These are phyloP conservation scores for Scolecobasidium constrictum DNA, from an alignment of 2,329 filamentous ascomycete species.

Conservation along the genomic window DNA sequence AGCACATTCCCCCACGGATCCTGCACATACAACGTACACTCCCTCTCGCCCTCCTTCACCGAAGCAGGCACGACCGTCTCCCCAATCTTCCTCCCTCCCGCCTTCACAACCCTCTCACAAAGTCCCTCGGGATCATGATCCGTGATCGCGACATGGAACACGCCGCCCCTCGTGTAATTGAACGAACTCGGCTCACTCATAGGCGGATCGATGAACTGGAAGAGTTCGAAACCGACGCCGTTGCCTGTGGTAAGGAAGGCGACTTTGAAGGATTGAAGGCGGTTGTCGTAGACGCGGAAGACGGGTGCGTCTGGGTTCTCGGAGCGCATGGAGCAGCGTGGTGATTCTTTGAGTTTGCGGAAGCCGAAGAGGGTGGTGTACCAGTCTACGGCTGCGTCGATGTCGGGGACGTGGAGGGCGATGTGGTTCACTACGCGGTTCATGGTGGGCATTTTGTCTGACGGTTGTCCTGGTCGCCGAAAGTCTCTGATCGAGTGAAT, in stretches of 20 bases:
- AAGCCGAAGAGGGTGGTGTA: constrained; percentile 18
- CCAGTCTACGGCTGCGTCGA: constrained; percentile 17
- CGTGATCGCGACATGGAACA: constrained; percentile 25
- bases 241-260: constrained; percentile 22
- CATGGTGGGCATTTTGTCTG: too few relatives aligned
- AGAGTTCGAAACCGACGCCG: constrained; percentile 23
- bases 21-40: constrained; percentile 15
- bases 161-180: constrained; percentile 19
- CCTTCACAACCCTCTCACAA: constrained; percentile 15
- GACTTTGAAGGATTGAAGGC: constrained; percentile 19
- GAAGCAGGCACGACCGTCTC: constrained; percentile 13
- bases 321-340: constrained; percentile 9
- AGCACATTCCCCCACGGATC: constrained; percentile 21
- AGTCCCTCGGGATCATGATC: constrained; percentile 19
- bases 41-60: constrained; percentile 10
- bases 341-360: constrained; percentile 15
- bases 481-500: too few relatives aligned
- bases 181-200: constrained; percentile 10
- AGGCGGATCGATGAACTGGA: constrained; percentile 17
- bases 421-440: constrained; percentile 18
- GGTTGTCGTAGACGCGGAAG: constrained; percentile 20
- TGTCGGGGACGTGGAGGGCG: constrained; percentile 17
- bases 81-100: constrained; percentile 20
- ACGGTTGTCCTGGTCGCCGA: not conserved
- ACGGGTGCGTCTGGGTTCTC: constrained; percentile 15